Conservation (phyloP, 345 rosid genomes). For the Rhodamnia rubescens region DNA sequence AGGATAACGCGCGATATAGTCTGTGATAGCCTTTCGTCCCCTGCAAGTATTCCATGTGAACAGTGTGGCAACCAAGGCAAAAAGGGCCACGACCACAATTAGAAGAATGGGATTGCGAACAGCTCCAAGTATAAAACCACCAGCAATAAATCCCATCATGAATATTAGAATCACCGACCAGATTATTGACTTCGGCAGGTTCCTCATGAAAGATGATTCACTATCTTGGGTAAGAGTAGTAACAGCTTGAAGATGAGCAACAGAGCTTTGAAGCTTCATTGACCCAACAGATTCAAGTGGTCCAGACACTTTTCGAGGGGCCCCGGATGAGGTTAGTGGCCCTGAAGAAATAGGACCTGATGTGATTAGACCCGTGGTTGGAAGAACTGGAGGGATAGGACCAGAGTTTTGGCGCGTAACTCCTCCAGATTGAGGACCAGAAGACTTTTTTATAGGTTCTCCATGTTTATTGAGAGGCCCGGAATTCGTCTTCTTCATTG, state of each 20-base stretch:
- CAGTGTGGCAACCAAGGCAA: conserved; percentile 47
- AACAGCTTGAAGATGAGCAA: conserved; percentile 74
- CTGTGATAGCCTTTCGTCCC: conserved; percentile 68
- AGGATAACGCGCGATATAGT: conserved; percentile 63
- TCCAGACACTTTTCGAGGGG: conserved; percentile 87
- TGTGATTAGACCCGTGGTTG: conserved; percentile 87
- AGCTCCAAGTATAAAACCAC: conserved; percentile 75
- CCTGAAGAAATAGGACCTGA: conserved; percentile 97
- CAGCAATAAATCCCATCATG: conserved; percentile 73
- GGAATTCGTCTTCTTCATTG: conserved; percentile 83
- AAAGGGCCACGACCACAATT: conserved; percentile 58
- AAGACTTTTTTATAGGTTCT: conserved; percentile 75
- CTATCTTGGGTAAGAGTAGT: conserved; percentile 57
- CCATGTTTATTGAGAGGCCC: conserved; percentile 91
- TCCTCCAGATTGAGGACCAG: conserved; percentile 95
- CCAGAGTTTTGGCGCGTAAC: conserved; percentile 92
- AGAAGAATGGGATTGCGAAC: conserved; percentile 79
- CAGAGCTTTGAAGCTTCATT: conserved; percentile 43
- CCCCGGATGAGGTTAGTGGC: conserved; percentile 76
- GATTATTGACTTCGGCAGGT: conserved; percentile 58
- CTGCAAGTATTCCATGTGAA: conserved; percentile 77
- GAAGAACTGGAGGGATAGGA: conserved; percentile 65
- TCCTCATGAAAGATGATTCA: conserved; percentile 57
- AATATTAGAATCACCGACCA: conserved; percentile 62
- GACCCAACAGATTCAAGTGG: conserved; percentile 81